A percentile compares a stretch with the other conserved stretches of the same genome.
Conservation (phyloP, 805 yeast genomes). For the Cyberlindnera maclurae region DNA sequence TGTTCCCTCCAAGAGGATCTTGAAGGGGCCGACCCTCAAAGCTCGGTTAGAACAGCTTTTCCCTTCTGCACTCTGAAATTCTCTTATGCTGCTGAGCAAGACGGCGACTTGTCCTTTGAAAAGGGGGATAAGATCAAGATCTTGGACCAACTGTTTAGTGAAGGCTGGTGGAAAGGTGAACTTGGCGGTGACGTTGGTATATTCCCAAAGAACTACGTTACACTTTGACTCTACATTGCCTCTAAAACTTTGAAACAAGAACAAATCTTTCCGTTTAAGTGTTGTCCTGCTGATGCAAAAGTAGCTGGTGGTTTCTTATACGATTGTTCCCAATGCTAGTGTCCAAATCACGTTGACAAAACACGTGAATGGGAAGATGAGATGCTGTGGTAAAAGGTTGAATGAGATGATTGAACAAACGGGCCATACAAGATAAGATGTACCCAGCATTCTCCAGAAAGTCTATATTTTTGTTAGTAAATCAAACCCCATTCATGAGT, state of each 20-base stretch:
- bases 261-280: not conserved
- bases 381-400: slow-evolving; percentile 37
- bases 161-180: slow-evolving; percentile 23
- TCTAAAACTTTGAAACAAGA: not conserved
- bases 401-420: slow-evolving; percentile 45
- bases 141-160: slow-evolving; percentile 18
- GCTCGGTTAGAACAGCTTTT: slow-evolving; percentile 6
- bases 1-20: not conserved
- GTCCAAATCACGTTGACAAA: slow-evolving; percentile 51
- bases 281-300: not conserved
- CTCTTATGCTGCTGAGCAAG: slow-evolving; percentile 29
- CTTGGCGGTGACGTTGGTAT: slow-evolving; percentile 14
- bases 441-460: slow-evolving; percentile 41
- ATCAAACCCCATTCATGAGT: not conserved
- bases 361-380: slow-evolving; percentile 54
- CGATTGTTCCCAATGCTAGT: slow-evolving; percentile 33
- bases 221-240: too few species aligned
- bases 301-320: slow-evolving; percentile 13
- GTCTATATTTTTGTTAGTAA: slow-evolving; percentile 14
- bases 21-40: not conserved
- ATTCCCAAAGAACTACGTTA: slow-evolving; percentile 10
- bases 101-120: slow-evolving; percentile 36
- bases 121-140: slow-evolving; percentile 38
- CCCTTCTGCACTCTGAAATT: slow-evolving; percentile 33
- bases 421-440: slow-evolving; percentile 56